phyloP scores from a whole-genome alignment of 208 protist genomes.

The Angomonas ambiguus region DNA sequence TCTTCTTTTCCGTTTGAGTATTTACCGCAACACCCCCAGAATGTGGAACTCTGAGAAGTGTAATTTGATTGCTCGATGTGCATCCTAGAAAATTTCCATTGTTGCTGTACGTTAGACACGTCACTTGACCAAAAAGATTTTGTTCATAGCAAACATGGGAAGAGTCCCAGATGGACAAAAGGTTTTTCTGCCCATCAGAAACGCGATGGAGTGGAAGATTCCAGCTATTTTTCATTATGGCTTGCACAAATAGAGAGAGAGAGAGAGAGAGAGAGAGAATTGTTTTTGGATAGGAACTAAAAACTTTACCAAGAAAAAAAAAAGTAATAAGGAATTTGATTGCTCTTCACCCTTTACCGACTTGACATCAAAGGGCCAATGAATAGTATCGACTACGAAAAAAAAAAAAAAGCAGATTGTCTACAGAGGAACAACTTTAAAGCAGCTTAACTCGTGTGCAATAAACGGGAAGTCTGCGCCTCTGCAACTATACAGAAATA shows the following conservation, averaged over 20 bases:
- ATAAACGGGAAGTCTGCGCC: not conserved
- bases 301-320: constrained; percentile 8
- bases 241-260: not conserved
- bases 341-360: no score
- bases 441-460: not conserved
- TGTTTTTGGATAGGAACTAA: not conserved
- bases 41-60: constrained; percentile 74
- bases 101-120: constrained; percentile 54
- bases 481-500: not conserved
- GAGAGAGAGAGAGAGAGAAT: not conserved
- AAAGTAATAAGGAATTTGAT: constrained; percentile 6
- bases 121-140: constrained; percentile 79
- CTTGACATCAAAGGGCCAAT: no score
- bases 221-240: constrained; percentile 47
- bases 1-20: constrained; percentile 71
- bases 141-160: constrained; percentile 81
- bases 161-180: constrained; percentile 69
- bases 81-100: constrained; percentile 52
- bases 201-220: constrained; percentile 63
- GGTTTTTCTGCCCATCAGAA: constrained; percentile 38
- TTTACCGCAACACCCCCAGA: constrained; percentile 72
- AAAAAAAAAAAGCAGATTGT: not conserved
- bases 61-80: constrained; percentile 74
- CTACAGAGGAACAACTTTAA: not conserved
- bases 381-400: no score